Percentiles rank a stretch among this genome's conserved stretches.
phyloP scores from a whole-genome alignment of 2,329 filamentous ascomycete species.

The Colletotrichum limetticola region DNA sequence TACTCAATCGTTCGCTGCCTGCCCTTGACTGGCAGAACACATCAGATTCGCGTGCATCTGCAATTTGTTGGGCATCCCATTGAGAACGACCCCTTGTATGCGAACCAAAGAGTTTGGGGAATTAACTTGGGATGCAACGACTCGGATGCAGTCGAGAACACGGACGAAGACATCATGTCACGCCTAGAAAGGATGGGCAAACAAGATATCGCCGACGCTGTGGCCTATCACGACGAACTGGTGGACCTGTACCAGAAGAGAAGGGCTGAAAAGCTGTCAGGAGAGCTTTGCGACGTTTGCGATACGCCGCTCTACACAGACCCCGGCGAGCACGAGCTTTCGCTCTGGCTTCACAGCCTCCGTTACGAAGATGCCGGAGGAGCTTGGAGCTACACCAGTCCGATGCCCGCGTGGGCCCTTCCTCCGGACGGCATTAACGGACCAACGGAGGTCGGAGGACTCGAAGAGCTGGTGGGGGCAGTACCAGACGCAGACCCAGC shows the following conservation, averaged over 20 bases:
- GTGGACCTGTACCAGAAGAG: conserved; percentile 89
- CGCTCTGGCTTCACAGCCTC: conserved; percentile 92
- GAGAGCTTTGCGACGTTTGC: conserved; percentile 82
- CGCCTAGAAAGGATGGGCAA: conserved; percentile 92
- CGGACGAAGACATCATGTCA: conserved; percentile 90
- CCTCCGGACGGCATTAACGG: conserved; percentile 80
- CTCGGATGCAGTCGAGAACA: conserved; percentile 73
- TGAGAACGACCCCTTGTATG: conserved; percentile 97
- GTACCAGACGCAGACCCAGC: conserved; percentile 54
- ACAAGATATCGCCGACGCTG: conserved; percentile 88
- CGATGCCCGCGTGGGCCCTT: conserved; percentile 86
- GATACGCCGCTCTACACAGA: conserved; percentile 93
- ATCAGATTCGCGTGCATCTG: conserved; percentile 93
- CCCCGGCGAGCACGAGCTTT: conserved; percentile 88
- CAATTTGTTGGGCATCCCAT: conserved; percentile 96
- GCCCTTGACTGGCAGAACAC: conserved; percentile 92
- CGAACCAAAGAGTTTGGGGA: conserved; percentile 93
- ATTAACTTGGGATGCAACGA: conserved; percentile 77
- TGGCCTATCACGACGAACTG: conserved; percentile 94
- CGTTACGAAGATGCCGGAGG: conserved; percentile 88
- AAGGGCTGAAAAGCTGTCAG: conserved; percentile 94
- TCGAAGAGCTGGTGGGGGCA: conserved; percentile 69
- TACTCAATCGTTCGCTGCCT: conserved; percentile 96
- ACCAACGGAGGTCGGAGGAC: conserved; percentile 72
- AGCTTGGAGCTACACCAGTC: conserved; percentile 87